A percentile compares a stretch with the other conserved stretches of the same genome.
These are phyloP conservation scores for Raphanus hybrid DNA, from an alignment of 441 rosid genomes.

Conservation along the genomic window DNA sequence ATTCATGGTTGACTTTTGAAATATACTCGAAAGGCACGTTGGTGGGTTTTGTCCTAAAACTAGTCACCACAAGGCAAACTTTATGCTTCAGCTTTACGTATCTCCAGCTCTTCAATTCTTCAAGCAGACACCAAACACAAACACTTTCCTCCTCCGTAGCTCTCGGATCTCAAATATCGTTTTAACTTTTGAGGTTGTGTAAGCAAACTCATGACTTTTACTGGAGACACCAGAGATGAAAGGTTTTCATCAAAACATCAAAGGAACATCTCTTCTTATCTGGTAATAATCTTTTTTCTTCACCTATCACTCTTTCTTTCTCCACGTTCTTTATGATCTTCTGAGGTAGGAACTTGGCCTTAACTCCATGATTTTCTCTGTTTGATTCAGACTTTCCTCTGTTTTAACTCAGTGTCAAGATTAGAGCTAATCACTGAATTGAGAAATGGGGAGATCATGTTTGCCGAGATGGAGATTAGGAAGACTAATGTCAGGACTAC, in stretches of 20 bases:
- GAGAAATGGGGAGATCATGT: conserved; percentile 57
- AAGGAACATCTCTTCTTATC: conserved; percentile 23
- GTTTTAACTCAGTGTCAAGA: conserved; percentile 26
- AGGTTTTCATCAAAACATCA: conserved; percentile 31
- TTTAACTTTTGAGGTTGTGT: conserved; percentile 9
- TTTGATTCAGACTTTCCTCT: conserved; percentile 20
- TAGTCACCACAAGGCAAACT: conserved; percentile 27
- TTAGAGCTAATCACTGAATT: conserved; percentile 9
- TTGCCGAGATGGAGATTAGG: conserved; percentile 59
- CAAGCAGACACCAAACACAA: conserved; percentile 27
- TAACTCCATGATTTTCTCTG: not conserved
- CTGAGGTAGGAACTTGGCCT: not conserved
- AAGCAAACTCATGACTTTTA: conserved; percentile 35
- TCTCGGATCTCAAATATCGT: conserved; percentile 41
- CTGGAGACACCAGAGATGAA: conserved; percentile 30
- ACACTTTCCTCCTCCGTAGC: conserved; percentile 27
- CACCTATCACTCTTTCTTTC: conserved; percentile 4
- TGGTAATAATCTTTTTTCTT: conserved; percentile 24
- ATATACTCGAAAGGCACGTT: conserved; percentile 30
- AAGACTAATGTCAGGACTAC: conserved; percentile 68
- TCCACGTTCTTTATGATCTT: not conserved
- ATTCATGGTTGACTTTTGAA: too few species aligned
- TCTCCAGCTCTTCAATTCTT: conserved; percentile 38
- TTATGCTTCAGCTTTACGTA: conserved; percentile 32
- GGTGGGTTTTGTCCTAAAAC: conserved; percentile 35